phyloP scores from a whole-genome alignment of 2,329 filamentous ascomycete species.

The Ilyonectria robusta region DNA sequence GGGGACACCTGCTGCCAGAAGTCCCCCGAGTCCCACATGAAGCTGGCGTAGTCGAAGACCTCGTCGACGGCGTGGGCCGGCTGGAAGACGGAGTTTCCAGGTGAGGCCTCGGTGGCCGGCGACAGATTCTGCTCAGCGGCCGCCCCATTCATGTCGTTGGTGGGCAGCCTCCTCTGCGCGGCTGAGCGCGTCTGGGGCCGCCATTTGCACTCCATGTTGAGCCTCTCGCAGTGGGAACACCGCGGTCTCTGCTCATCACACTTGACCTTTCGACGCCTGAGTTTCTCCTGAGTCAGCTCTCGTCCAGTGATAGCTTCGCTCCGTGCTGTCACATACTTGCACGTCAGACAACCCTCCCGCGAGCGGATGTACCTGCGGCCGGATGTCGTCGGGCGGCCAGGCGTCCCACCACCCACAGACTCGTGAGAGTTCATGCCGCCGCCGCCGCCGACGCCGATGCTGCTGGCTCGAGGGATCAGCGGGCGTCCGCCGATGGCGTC shows the following conservation, averaged over 20 bases:
- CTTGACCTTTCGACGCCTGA: conserved; percentile 63
- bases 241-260: conserved; percentile 66
- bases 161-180: conserved; percentile 34
- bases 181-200: conserved; percentile 51
- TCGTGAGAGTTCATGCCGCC: conserved; percentile 23
- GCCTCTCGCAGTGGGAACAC: conserved; percentile 65
- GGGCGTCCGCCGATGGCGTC: conserved; percentile 36
- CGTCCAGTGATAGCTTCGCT: rapidly evolving
- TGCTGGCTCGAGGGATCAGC: conserved; percentile 36
- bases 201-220: conserved; percentile 68
- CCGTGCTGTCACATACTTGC: conserved; percentile 53
- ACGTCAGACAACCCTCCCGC: conserved; percentile 58
- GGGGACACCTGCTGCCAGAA: conserved; percentile 53
- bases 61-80: conserved; percentile 55
- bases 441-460: conserved; percentile 25
- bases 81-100: conserved; percentile 45
- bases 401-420: conserved; percentile 22
- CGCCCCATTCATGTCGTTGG: conserved; percentile 20
- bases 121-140: conserved; percentile 43
- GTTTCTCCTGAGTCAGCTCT: conserved; percentile 24
- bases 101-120: conserved; percentile 48
- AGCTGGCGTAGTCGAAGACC: conserved; percentile 63
- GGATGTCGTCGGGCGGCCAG: conserved; percentile 31
- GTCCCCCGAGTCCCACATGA: conserved; percentile 61
- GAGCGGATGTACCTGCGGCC: conserved; percentile 46